Conservation (phyloP, 768 basidiomycete genomes). For the Suillus cothurnatus region DNA sequence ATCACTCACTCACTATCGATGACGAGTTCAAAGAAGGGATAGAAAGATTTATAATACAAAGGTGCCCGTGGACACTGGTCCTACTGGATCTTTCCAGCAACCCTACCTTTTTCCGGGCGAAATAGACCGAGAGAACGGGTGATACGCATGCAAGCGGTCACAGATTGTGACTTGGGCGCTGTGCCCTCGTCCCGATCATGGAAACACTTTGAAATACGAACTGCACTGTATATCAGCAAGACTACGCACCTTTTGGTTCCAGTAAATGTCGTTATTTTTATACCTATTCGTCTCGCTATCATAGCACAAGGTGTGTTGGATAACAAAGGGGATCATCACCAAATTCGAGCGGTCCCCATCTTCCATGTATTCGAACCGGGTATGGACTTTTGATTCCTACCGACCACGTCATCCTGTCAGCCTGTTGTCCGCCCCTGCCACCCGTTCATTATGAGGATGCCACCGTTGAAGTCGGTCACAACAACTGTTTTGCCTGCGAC, state of each 20-base stretch:
- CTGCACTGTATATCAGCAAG: not conserved
- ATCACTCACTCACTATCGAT: not conserved
- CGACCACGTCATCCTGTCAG: not conserved
- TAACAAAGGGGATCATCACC: not conserved
- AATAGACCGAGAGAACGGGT: not conserved
- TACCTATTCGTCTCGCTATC: not conserved
- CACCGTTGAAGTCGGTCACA: not conserved
- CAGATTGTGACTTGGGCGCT: constrained; percentile 8
- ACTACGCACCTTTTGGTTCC: not conserved
- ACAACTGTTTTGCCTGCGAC: not conserved
- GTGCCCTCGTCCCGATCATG: not conserved
- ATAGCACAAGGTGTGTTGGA: not conserved
- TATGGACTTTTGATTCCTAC: not conserved
- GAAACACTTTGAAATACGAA: not conserved
- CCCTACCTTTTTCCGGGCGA: not conserved
- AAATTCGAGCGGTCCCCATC: not conserved
- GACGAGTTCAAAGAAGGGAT: not conserved
- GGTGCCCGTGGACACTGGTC: not conserved
- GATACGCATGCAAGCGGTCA: not conserved
- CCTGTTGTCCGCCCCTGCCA: not conserved
- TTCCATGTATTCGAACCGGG: not conserved
- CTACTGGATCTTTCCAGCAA: constrained; percentile 2
- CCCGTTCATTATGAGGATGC: not conserved
- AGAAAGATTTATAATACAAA: not conserved
- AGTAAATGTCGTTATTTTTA: not conserved